Percentiles rank a stretch among this genome's conserved stretches.
These are phyloP conservation scores for Dothidotthia symphoricarpi DNA, from an alignment of 2,329 filamentous ascomycete genomes.

Conservation along the genomic window DNA sequence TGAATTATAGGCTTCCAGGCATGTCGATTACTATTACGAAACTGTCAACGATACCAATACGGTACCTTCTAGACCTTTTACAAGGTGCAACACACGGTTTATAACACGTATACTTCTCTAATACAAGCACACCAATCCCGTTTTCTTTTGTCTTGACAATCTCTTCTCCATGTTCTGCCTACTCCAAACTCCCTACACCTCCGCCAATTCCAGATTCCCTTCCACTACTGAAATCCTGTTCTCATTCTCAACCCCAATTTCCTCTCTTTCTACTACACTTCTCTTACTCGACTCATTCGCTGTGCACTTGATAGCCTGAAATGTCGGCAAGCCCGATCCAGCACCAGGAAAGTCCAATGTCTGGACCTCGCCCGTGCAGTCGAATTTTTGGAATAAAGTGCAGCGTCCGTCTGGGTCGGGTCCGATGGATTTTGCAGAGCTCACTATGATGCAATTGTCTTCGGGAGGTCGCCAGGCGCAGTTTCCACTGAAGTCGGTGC, in stretches of 20 bases:
- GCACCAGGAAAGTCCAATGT: constrained; percentile 29
- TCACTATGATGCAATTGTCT: constrained; percentile 23
- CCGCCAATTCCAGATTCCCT: constrained; percentile 16
- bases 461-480: constrained; percentile 31
- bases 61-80: too few relatives aligned
- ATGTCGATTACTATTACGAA: too few relatives aligned
- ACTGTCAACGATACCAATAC: too few relatives aligned
- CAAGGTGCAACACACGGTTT: too few relatives aligned
- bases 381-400: constrained; percentile 21
- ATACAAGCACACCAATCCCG: constrained; percentile 32
- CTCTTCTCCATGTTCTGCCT: constrained; percentile 18
- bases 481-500: constrained; percentile 25
- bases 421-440: constrained; percentile 27
- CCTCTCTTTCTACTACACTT: constrained; percentile 8
- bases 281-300: constrained; percentile 6
- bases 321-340: constrained; percentile 16
- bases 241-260: background rate
- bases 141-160: constrained; percentile 27
- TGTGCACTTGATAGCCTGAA: constrained; percentile 28
- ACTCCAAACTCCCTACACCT: constrained; percentile 24
- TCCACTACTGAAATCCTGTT: constrained; percentile 8
- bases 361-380: constrained; percentile 23
- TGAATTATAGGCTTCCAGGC: too few relatives aligned
- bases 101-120: constrained; percentile 33
- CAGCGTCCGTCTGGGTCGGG: constrained; percentile 34